Evolutionary conservation across 2,329 filamentous ascomycete species (phyloP).

Genomic region (Xylariales sp.): DNA sequence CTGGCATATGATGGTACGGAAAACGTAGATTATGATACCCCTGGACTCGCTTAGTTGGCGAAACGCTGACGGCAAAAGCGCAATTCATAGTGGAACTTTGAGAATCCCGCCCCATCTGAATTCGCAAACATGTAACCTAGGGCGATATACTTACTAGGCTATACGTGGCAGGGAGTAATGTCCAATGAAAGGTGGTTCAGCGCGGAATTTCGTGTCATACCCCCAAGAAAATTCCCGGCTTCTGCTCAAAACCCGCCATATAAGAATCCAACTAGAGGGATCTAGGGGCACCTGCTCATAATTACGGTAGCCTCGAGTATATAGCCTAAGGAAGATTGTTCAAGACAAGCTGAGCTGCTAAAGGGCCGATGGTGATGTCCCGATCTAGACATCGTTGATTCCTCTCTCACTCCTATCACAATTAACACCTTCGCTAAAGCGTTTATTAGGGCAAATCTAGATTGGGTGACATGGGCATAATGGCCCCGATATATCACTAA

Average conservation of each 20-base stretch:
- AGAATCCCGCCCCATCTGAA: not conserved
- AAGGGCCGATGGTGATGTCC: not conserved
- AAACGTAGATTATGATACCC: slow-evolving; percentile 42
- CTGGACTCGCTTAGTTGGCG: slow-evolving; percentile 22
- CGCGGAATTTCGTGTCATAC: not conserved
- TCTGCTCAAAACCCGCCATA: not conserved
- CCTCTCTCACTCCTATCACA: too few relatives aligned
- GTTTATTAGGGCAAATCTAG: too few relatives aligned
- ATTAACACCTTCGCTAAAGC: too few relatives aligned
- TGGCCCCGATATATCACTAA: not conserved
- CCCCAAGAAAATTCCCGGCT: not conserved
- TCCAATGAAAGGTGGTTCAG: not conserved
- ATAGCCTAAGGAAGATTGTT: not conserved
- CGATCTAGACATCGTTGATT: too few relatives aligned
- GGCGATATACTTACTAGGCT: not conserved
- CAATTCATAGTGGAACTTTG: not conserved
- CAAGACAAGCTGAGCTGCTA: not conserved
- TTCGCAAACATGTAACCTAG: too few relatives aligned
- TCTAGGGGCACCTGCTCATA: not conserved
- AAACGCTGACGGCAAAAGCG: not conserved
- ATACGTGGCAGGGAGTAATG: not conserved
- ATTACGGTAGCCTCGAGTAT: not conserved
- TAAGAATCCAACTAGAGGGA: not conserved
- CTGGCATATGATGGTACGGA: slow-evolving; percentile 23
- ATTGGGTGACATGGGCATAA: not conserved